A percentile compares a stretch with the other conserved stretches of the same genome.
Evolutionary conservation across 345 rosid species (phyloP).

Genomic region (Melaleuca quinquenervia): DNA sequence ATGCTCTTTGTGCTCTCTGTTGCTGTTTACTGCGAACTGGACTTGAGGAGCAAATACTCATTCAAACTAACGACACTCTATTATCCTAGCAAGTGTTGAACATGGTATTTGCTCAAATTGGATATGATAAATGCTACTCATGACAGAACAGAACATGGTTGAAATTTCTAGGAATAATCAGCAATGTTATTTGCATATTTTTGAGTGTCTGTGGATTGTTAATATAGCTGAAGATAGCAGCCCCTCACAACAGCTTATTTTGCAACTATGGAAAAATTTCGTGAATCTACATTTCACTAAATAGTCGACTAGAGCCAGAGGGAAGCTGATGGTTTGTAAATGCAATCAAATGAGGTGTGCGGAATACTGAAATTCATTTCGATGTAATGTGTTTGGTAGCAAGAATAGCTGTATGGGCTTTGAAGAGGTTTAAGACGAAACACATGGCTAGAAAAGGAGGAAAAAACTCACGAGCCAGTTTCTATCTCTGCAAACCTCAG

Average conservation of each 20-base stretch:
- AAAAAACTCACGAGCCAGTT: neutral
- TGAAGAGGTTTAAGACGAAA: neutral
- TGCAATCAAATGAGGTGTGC: neutral
- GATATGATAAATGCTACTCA: neutral
- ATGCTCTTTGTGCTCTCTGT: conserved; percentile 10
- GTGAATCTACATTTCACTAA: neutral
- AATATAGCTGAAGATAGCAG: neutral
- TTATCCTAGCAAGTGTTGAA: neutral
- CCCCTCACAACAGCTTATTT: neutral
- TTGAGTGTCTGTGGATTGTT: neutral
- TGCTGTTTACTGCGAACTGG: conserved; percentile 9
- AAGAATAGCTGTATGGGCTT: neutral
- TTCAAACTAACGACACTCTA: neutral
- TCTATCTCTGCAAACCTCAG: neutral
- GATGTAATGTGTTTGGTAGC: neutral
- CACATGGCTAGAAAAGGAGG: neutral
- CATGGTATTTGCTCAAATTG: neutral
- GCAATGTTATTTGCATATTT: neutral
- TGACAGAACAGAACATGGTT: neutral
- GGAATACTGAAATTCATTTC: neutral
- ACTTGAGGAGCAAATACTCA: conserved; percentile 18
- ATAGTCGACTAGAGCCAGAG: neutral
- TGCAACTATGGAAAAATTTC: neutral
- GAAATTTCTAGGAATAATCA: neutral
- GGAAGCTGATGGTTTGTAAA: neutral